A percentile compares a stretch with the other conserved stretches of the same genome.
These are phyloP conservation scores for Cyphellophora attinorum DNA, from an alignment of 2,329 filamentous ascomycete species.

Conservation along the genomic window DNA sequence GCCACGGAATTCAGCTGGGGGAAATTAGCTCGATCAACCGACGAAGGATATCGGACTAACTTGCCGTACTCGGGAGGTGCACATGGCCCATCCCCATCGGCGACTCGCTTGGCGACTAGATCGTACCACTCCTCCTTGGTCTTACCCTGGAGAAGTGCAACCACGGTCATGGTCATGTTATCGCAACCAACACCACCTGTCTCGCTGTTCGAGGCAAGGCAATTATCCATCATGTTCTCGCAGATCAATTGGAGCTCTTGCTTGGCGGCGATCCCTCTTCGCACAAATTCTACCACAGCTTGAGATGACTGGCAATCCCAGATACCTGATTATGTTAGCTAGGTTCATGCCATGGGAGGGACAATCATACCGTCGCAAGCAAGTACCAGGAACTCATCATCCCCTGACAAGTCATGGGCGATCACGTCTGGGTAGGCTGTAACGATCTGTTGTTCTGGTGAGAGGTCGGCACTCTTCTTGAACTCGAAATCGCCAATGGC, in stretches of 20 bases:
- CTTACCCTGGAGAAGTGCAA: constrained; percentile 83
- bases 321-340: constrained; percentile 56
- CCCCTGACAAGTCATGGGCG: constrained; percentile 77
- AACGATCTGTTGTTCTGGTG: constrained; percentile 97
- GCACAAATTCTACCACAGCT: constrained; percentile 91
- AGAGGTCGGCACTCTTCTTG: constrained; percentile 95
- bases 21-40: constrained; percentile 30
- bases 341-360: background rate
- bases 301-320: constrained; percentile 99
- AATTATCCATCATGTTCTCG: constrained; percentile 99
- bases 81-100: constrained; percentile 93
- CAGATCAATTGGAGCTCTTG: constrained; percentile 92
- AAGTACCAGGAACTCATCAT: constrained; percentile 92
- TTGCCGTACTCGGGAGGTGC: constrained; percentile 99
- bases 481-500: constrained; percentile 99
- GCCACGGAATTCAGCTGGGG: constrained; percentile 70
- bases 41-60: constrained; percentile 42
- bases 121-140: constrained; percentile 98
- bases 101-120: constrained; percentile 84
- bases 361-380: constrained; percentile 71
- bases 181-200: constrained; percentile 96
- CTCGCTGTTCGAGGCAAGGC: constrained; percentile 92
- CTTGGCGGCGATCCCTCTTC: constrained; percentile 91
- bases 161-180: constrained; percentile 97
- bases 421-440: constrained; percentile 94